Evolutionary conservation across 352 stramenopile species (phyloP).

Genomic region (Phytophthora pluvialis): DNA sequence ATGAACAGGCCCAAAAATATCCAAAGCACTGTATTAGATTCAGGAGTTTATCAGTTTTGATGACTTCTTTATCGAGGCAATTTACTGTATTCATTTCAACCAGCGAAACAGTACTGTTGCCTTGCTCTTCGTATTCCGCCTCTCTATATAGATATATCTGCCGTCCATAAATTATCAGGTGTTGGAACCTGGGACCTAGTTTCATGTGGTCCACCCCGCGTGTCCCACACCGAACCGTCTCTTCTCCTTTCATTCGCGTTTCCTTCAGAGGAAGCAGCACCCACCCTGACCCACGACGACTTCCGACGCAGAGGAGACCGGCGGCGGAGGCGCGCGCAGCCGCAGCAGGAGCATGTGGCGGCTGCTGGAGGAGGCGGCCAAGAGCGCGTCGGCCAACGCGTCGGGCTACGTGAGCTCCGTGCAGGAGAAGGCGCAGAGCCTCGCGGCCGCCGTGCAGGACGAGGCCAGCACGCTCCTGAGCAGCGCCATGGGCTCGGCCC

Average conservation of each 20-base stretch:
- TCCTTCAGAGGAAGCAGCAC: neutral
- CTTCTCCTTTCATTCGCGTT: conserved; percentile 11
- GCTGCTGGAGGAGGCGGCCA: conserved; percentile 78
- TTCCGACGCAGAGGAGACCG: neutral
- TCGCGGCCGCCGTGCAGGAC: conserved; percentile 77
- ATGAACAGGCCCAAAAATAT: no score
- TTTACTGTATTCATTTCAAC: no score
- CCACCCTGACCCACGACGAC: conserved; percentile 1
- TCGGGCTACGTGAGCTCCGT: conserved; percentile 75
- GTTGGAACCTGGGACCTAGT: no score
- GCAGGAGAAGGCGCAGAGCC: conserved; percentile 77
- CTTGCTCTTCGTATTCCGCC: no score
- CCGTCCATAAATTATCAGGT: no score
- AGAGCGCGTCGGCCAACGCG: conserved; percentile 72
- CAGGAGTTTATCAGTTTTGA: no score
- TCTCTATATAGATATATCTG: no score
- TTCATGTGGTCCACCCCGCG: no score
- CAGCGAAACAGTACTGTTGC: no score
- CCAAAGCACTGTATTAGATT: no score
- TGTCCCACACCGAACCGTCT: no score
- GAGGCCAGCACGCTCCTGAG: conserved; percentile 70
- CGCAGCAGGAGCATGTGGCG: conserved; percentile 64
- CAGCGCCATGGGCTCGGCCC: conserved; percentile 63
- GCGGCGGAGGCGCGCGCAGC: conserved; percentile 8
- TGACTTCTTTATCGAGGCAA: no score